These are phyloP conservation scores for Fusarium sp. DNA, from an alignment of 2,329 filamentous ascomycete genomes.

Conservation along the genomic window DNA sequence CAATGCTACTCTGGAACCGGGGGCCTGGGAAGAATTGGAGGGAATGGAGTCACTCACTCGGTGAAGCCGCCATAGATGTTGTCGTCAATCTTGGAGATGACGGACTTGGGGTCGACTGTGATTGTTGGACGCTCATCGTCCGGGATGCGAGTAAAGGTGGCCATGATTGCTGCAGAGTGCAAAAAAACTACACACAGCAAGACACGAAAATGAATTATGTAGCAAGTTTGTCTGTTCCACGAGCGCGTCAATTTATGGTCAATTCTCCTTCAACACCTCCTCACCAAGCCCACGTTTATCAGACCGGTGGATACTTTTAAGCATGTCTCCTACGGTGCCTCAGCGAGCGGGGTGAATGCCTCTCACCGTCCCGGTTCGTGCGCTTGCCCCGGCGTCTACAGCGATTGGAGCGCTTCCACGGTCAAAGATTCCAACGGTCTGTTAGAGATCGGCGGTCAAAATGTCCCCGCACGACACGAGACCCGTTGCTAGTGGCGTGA, in stretches of 20 bases:
- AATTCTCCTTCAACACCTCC: not conserved
- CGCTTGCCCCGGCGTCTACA: conserved; percentile 20
- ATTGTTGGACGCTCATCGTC: conserved; percentile 75
- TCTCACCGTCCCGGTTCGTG: conserved; percentile 32
- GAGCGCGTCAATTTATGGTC: conserved; percentile 10
- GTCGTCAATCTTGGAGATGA: conserved; percentile 81
- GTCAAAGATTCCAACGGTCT: not conserved
- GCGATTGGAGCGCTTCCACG: conserved; percentile 39
- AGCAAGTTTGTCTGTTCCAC: not conserved
- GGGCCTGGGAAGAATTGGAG: not conserved
- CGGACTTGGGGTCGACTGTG: conserved; percentile 75
- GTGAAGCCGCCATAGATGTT: conserved; percentile 90
- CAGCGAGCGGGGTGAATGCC: no score
- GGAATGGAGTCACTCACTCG: conserved; percentile 70
- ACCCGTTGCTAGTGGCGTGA: conserved; percentile 19
- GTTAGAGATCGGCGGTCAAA: not conserved
- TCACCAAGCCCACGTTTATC: not conserved
- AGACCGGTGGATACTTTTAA: no score
- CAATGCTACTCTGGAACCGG: conserved; percentile 25
- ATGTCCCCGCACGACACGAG: conserved; percentile 31
- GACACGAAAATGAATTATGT: not conserved
- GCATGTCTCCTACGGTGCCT: no score
- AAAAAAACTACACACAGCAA: not conserved
- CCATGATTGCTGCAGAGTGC: conserved; percentile 66
- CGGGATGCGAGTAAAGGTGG: conserved; percentile 79